phyloP scores from a whole-genome alignment of 331 rosid species.

The Rosa hybrid region DNA sequence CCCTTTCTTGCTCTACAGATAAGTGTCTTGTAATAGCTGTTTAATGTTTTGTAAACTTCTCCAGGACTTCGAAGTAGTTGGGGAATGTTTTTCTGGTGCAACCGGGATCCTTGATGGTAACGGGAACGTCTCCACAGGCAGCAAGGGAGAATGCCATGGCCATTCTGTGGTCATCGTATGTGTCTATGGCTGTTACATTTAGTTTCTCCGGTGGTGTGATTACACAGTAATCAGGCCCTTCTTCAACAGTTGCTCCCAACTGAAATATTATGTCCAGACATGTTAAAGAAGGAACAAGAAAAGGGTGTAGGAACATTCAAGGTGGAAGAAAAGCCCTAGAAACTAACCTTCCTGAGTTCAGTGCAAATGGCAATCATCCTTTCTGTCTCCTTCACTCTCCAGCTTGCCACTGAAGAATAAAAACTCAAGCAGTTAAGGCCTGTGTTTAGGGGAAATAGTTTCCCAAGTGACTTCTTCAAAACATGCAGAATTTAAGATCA shows the following conservation, averaged over 20 bases:
- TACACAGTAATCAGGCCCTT: slow-evolving; percentile 95
- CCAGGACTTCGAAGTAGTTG: slow-evolving; percentile 88
- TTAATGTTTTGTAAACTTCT: slow-evolving; percentile 71
- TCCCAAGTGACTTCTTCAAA: not conserved
- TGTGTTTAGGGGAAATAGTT: not conserved
- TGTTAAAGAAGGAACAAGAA: not conserved
- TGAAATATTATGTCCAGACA: slow-evolving; percentile 29
- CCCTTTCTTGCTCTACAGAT: not conserved
- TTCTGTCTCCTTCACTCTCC: slow-evolving; percentile 99
- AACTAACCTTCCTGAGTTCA: slow-evolving; percentile 87
- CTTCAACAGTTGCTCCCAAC: slow-evolving; percentile 98
- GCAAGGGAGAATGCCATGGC: slow-evolving; percentile 99
- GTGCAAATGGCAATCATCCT: slow-evolving; percentile 99
- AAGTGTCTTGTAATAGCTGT: slow-evolving; percentile 6
- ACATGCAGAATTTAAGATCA: not conserved
- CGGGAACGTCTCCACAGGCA: slow-evolving; percentile 92
- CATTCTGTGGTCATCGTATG: slow-evolving; percentile 98
- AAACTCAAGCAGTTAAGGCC: slow-evolving; percentile 18
- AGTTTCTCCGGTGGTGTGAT: slow-evolving; percentile 94
- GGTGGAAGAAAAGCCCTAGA: slow-evolving; percentile 11
- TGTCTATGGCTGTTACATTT: slow-evolving; percentile 77
- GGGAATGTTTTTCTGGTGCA: slow-evolving; percentile 99
- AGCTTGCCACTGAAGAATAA: slow-evolving; percentile 81
- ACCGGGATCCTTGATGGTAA: slow-evolving; percentile 95
- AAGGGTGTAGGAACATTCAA: slow-evolving; percentile 9